A percentile compares a stretch with the other conserved stretches of the same genome.
Evolutionary conservation across 345 rosid species (phyloP).

Genomic region (Melaleuca quinquenervia): DNA sequence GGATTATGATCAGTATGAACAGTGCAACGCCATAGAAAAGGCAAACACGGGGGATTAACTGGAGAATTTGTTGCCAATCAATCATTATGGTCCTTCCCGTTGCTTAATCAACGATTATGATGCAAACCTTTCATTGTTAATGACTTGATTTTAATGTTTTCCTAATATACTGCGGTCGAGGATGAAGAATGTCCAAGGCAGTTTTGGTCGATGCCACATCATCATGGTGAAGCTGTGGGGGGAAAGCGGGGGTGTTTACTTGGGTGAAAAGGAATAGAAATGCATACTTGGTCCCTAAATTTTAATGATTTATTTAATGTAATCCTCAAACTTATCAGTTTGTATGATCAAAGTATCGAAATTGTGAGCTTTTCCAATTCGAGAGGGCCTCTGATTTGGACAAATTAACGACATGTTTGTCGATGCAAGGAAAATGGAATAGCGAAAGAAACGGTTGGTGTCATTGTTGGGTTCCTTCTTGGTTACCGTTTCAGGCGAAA

Average conservation of each 20-base stretch:
- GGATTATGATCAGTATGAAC: background rate
- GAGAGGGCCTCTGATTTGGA: background rate
- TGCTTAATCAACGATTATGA: background rate
- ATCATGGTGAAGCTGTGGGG: background rate
- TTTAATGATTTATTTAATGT: background rate
- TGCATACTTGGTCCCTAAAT: background rate
- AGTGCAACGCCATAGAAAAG: background rate
- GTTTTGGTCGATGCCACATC: background rate
- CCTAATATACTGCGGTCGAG: background rate
- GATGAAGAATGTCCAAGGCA: background rate
- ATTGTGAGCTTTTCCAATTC: background rate
- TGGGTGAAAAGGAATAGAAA: too few relatives aligned
- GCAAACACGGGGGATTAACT: background rate
- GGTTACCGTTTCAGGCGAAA: background rate
- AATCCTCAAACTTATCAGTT: background rate
- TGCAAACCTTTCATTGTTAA: background rate
- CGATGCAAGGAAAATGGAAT: background rate
- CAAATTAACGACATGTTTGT: background rate
- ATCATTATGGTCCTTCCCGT: background rate
- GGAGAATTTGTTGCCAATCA: background rate
- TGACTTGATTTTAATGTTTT: background rate
- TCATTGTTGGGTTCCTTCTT: background rate
- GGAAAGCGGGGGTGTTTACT: background rate
- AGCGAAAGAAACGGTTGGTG: background rate
- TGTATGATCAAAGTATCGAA: background rate